Base-by-base conservation (phyloP, 2,329 filamentous ascomycete genomes). In the Davidsoniella neocaledoniae region DNA sequence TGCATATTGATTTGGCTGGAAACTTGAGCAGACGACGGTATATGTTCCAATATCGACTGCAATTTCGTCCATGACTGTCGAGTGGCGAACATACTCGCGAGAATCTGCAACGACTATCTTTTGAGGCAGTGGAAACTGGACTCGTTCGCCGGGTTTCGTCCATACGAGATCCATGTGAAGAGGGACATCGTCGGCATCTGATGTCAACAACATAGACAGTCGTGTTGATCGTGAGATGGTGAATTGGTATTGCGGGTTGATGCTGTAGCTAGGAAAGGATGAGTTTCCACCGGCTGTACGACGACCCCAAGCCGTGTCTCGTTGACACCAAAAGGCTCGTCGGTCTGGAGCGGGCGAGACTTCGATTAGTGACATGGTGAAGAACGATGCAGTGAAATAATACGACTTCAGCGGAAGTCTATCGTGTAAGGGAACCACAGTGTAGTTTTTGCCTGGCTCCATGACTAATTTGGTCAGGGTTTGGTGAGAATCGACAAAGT, bases 401-500 rank as follows among this genome's bases (percentile, higher is more conserved):
- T 94, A 88, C 19, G 69, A 72, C 1, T 76, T 71, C 3, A 82
- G 67, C 1, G 84, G 81, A 4, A 96, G 72, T 37, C 82, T 80
- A 58, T 93, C 81, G 57, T 93, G 83, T 14, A 86, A 81, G 25
- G 87, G 70, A 6, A 88, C 84, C 4, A 84, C 67, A 1, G 72
- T 75, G 56, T 74, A 74, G 3, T 60, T 58, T 43, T 62, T 67
- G n/a, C 61, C 62, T 3, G 68, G 65, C 29, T 56, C 56, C 4
- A 62, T 56, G 9, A 62, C 56, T 3, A 94, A 73, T 52, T 83
- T 80, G 42, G 93, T 77, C 6, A 98, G 75, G 0, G 85, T 94
- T 62, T 96, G 93, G 1, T 87, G 87, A 2, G 88, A 93, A 63
- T 95, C 90, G 33, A 96, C 86, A 55, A 86, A 94, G n/a, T 86